Base-by-base conservation (phyloP, 108 stramenopile genomes). In the Cylindrotheca closterium region DNA sequence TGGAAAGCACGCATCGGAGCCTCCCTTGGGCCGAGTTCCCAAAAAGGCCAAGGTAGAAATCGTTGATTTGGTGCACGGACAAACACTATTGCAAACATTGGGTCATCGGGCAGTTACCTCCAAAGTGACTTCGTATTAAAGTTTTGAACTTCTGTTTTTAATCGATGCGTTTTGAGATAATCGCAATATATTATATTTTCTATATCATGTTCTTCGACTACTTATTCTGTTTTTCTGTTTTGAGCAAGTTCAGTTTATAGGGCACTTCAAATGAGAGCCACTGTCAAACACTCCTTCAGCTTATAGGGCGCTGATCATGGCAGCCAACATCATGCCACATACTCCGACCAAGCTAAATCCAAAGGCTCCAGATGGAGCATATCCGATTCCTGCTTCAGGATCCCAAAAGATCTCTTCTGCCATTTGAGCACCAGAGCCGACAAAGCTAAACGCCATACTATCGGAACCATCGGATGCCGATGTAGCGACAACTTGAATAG, bases 1-100 rank as follows among this genome's bases (percentile, higher is more conserved):
- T 10, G 91, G 91, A 47, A 87, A 82, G 47, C 68, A 92, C 59
- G 63, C 67, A 31, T 37, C 49, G 18, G 83, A 79, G 42, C 87
- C 91, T 24, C 88, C 88, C 19, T 67, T 93, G 3, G 88, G 91
- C 33, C 71, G 88, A 30, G 86, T 93, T 21, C 86, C 91, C 31
- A 84, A 84, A 50, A 51, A 71, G 54, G 75, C 79, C 33, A 84
- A 79, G 42, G 29, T 84, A 27, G 53, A 69, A 48, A 56, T 73
- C 0, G 49, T 58, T 7, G 83, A 84, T 55, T 68, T 84, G 7
- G 21, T 56, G 2, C 58, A 58, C 51, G 71, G 71, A 52, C 53
- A 63, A 25, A 29, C 65, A 3, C 47, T 73, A 12, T 21, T 30
- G 1, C 51, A 64, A 52, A 51, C 37, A 4, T 21, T 64, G 18